Evolutionary conservation across 2,329 filamentous ascomycete species (phyloP), one percentile per base, ranked within the genome.

Genomic region (Chalara sp.): DNA sequence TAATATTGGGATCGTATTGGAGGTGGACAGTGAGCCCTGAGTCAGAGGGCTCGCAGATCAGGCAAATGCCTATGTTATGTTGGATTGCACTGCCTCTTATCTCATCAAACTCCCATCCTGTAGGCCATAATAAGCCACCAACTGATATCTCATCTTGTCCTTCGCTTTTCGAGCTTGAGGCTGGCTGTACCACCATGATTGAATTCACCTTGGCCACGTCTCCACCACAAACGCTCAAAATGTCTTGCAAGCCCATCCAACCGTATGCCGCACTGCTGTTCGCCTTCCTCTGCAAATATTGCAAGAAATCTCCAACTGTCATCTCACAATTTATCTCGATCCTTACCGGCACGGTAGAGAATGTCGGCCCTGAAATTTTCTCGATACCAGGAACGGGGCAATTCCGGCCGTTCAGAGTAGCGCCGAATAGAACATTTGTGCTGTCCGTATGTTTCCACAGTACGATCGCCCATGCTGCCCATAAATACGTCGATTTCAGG

Each of bases 341-440:
- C 4, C 30, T 6, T 28, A 37, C 11, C 28, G 50, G 46, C 5
- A 51, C 45, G 6, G 49, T 51, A 10, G 44, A n/a, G 10, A 51
- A 30, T 5, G 49, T 45, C 0, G 69, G 67, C 0, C 70, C 70
- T 4, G 68, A 55, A 1, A 63, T 59, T 12, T 60, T 54, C 6
- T 58, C 52, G 2, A 61, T 56, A 6, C 64, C 64, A 3, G 49
- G n/a, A 1, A 72, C 31, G 1, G 65, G 63, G 6, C 68, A 50
- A 31, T 56, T 63, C 2, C 70, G 64, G 5, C 69, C 68, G 1
- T 62, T 64, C 1, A 72, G 44, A 2, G 67, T 63, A 10, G 55
- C 51, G 1, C 69, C 70, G 53, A 70, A 67, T 2, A 57, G 54
- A 6, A 72, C 58, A 29, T 56, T 46, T 32, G 66, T 54, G 0